Conservation (phyloP, 768 basidiomycete species). For the Auricularia heimuer region DNA sequence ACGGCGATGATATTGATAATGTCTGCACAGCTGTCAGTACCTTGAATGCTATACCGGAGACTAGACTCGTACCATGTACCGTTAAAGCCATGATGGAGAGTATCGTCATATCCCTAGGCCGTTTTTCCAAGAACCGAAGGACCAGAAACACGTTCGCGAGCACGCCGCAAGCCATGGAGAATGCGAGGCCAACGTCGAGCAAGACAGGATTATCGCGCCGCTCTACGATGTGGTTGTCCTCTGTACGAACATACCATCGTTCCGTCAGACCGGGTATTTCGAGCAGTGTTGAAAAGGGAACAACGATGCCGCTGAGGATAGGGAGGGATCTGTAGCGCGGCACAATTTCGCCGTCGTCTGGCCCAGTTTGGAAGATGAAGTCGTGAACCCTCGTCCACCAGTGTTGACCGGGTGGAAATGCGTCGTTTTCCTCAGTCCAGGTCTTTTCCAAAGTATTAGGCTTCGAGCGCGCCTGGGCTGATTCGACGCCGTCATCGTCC, state of each 20-base stretch:
- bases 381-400: not conserved
- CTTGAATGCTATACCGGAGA: not conserved
- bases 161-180: slow-evolving; percentile 61
- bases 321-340: slow-evolving; percentile 57
- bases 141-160: slow-evolving; percentile 62
- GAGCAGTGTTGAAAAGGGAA: slow-evolving; percentile 72
- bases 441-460: not conserved
- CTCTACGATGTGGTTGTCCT: slow-evolving; percentile 35
- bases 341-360: slow-evolving; percentile 21
- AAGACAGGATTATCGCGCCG: slow-evolving; percentile 43
- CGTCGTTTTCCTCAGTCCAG: not conserved
- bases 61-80: slow-evolving; percentile 46
- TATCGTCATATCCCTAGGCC: slow-evolving; percentile 52
- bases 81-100: slow-evolving; percentile 54
- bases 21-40: slow-evolving; percentile 32
- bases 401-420: not conserved
- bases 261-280: slow-evolving; percentile 75
- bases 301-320: slow-evolving; percentile 55
- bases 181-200: slow-evolving; percentile 47
- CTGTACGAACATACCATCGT: slow-evolving; percentile 53
- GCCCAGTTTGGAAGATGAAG: slow-evolving; percentile 10
- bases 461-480: no score
- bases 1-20: slow-evolving; percentile 55
- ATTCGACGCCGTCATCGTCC: no score
- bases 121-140: slow-evolving; percentile 60